Conservation (phyloP, 768 basidiomycete genomes). For the Tulasnella sp. region DNA sequence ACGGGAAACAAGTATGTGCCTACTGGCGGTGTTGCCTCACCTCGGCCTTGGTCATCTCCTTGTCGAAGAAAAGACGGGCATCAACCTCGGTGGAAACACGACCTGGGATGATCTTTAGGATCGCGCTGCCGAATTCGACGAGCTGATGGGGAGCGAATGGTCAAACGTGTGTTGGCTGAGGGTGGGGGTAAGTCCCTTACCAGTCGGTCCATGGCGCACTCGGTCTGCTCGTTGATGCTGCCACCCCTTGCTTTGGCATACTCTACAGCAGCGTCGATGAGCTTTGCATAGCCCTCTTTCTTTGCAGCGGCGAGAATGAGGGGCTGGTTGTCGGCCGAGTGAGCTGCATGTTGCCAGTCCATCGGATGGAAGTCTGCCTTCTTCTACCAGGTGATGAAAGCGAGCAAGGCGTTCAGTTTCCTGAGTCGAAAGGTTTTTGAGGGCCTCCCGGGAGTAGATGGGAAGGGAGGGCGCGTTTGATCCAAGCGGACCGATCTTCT, state of each 20-base stretch:
- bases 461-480: too few species aligned
- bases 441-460: too few species aligned
- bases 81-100: slow-evolving; percentile 99
- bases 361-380: too few species aligned
- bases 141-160: slow-evolving; percentile 54
- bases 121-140: slow-evolving; percentile 96
- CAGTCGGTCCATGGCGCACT: slow-evolving; percentile 82
- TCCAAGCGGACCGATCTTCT: too few species aligned
- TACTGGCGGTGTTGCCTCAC: slow-evolving; percentile 36
- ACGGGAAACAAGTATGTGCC: background rate
- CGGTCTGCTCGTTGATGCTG: slow-evolving; percentile 65
- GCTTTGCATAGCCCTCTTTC: slow-evolving; percentile 76
- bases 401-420: too few species aligned
- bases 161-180: slow-evolving; percentile 23
- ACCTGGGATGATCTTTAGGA: slow-evolving; percentile 91
- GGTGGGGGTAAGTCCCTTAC: slow-evolving; percentile 44
- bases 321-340: slow-evolving; percentile 25
- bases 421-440: too few species aligned
- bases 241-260: slow-evolving; percentile 80
- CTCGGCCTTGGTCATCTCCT: slow-evolving; percentile 86
- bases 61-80: slow-evolving; percentile 95
- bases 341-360: too few species aligned
- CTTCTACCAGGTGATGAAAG: too few species aligned
- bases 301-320: slow-evolving; percentile 84
- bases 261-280: slow-evolving; percentile 71